Conservation (phyloP, 768 basidiomycete genomes). For the Agrocybe pediades region DNA sequence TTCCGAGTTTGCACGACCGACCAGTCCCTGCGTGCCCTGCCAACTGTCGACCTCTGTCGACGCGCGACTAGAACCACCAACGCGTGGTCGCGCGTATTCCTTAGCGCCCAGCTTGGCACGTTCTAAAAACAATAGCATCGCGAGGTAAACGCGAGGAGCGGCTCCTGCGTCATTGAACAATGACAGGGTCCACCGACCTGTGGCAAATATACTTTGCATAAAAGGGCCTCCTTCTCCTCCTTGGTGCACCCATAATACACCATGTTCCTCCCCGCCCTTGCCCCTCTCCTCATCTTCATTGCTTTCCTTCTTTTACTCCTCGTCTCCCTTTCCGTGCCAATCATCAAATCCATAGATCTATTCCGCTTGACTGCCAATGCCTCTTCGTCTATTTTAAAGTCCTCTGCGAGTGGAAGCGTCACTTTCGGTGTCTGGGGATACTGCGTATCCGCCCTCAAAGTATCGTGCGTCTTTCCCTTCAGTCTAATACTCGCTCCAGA, state of each 20-base stretch:
- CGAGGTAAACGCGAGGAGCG: background rate
- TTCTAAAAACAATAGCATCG: background rate
- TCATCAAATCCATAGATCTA: constrained; percentile 57
- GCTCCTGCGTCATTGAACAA: constrained; percentile 21
- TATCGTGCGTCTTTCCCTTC: constrained; percentile 35
- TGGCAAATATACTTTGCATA: constrained; percentile 5
- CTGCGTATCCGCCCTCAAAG: constrained; percentile 49
- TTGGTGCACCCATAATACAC: constrained; percentile 1
- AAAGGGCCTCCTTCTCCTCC: constrained; percentile 1
- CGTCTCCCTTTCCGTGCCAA: constrained; percentile 61
- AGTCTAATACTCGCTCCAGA: background rate
- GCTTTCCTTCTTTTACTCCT: constrained; percentile 65
- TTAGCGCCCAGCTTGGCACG: constrained; percentile 22
- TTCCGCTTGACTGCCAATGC: constrained; percentile 46
- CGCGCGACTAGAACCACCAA: too few species aligned
- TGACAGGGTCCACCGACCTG: constrained; percentile 7
- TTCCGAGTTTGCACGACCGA: too few species aligned
- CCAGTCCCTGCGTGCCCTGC: too few species aligned
- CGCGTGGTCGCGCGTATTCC: constrained; percentile 7
- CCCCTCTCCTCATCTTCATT: constrained; percentile 46
- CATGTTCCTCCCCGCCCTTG: constrained; percentile 28
- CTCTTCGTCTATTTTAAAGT: constrained; percentile 30
- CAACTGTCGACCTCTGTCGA: too few species aligned
- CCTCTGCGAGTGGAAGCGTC: constrained; percentile 38
- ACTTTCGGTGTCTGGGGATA: constrained; percentile 68